Evolutionary conservation across 1,139 yeast genomes (phyloP), one percentile per base, ranked within the genome.

Genomic region (Zygosaccharomyces pseudobailii): DNA sequence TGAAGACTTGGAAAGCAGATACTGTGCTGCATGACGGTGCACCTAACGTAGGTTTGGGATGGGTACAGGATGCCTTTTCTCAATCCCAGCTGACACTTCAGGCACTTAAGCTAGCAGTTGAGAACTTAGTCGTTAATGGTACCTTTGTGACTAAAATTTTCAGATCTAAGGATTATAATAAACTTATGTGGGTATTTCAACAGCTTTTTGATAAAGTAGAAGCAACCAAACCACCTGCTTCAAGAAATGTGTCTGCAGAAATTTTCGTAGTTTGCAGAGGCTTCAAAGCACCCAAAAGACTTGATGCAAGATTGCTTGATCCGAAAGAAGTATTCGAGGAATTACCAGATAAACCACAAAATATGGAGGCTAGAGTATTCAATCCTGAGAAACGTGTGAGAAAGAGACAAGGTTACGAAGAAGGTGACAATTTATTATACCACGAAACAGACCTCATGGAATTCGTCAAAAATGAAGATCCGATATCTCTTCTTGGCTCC

Each of bases 11-110:
- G 97, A 92, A 94, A 63, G 99, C 98, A 1, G 97, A 94, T 64
- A 87, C 96, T 0, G 97, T 92, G 21, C 73, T 94, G 65, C 98
- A 92, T 71, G 99, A 92, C 77, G 99, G 99, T 82, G 99, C 99
- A 24, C 99, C 99, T 24, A 94, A 92, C 65, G 98, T 92, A 57
- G 98, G 98, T 83, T 76, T 90, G 62, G 96, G 96, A 22, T 94
- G 98, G 98, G 92, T 87, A 28, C 98, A 94, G 69, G 99, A 92
- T 80, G 98, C 98, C 1, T 94, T 87, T 71, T 88, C 97, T 2
- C 99, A 92, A 72, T 88, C 97, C 20, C 97, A 92, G 66, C 80
- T 92, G 61, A 94, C 96, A 30, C 74, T 92, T 57, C 96, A 89
- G 71, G 95, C 97, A 30, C 75, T 94, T 60, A 89, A 84, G 66